These are phyloP conservation scores for Pythium folliculosum DNA, from an alignment of 352 stramenopile species.

Conservation along the genomic window DNA sequence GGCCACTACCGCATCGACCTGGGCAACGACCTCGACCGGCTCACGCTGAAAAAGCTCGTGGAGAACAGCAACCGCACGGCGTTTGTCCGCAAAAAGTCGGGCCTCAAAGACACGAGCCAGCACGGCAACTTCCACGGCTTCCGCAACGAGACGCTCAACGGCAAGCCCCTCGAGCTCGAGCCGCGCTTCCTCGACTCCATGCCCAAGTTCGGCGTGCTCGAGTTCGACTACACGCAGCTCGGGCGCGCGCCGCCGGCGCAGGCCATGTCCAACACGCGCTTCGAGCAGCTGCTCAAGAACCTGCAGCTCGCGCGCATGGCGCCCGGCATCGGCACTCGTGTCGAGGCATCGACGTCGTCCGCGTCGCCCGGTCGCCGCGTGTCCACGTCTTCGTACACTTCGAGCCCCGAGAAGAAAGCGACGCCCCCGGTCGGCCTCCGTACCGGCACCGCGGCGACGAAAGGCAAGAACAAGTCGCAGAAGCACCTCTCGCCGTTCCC, in stretches of 20 bases:
- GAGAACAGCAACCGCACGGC: constrained; percentile 79
- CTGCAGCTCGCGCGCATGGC: constrained; percentile 59
- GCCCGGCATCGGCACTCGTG: constrained; percentile 34
- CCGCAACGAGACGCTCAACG: constrained; percentile 73
- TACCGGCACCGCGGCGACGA: too few species aligned
- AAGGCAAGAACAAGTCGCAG: constrained; percentile 1
- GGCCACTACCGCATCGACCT: constrained; percentile 77
- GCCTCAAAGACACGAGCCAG: constrained; percentile 72
- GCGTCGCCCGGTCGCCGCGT: constrained; percentile 1
- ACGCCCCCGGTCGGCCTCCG: background rate
- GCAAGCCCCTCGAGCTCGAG: constrained; percentile 57
- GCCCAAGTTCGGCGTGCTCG: constrained; percentile 68
- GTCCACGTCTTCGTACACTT: background rate
- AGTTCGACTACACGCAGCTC: constrained; percentile 79
- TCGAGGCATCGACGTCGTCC: background rate
- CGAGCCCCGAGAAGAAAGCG: constrained; percentile 9
- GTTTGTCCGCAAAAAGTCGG: constrained; percentile 67
- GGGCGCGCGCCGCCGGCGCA: constrained; percentile 33
- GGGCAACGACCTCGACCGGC: constrained; percentile 59
- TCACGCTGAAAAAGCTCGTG: constrained; percentile 71
- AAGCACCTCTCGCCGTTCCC: constrained; percentile 34
- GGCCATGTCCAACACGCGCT: constrained; percentile 60
- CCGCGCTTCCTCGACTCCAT: constrained; percentile 62
- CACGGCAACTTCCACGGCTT: constrained; percentile 78
- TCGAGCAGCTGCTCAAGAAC: constrained; percentile 64